These are phyloP conservation scores for Limonium bicolor DNA, from an alignment of 148 eudicot genomes.

Conservation along the genomic window DNA sequence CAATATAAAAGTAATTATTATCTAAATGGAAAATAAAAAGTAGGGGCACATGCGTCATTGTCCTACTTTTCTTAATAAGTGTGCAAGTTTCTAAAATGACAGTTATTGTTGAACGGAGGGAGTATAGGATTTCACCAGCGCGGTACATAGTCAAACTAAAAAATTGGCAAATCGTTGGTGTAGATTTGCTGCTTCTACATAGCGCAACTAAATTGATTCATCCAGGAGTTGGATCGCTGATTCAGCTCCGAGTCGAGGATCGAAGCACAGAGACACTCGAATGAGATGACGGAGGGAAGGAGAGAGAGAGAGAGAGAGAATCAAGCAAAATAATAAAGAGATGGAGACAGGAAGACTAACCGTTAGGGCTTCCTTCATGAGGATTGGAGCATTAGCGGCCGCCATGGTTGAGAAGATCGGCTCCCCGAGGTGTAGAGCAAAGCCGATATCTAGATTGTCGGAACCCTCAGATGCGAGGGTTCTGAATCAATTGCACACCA, in stretches of 20 bases:
- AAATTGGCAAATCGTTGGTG: no score
- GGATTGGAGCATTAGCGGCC: slow-evolving; percentile 96
- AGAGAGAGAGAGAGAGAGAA: no score
- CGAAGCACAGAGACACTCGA: not conserved
- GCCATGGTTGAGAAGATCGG: slow-evolving; percentile 58
- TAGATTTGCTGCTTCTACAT: not conserved
- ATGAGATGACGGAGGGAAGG: not conserved
- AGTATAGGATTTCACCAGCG: not conserved
- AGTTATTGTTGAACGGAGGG: not conserved
- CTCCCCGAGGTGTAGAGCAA: not conserved
- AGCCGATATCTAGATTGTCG: not conserved
- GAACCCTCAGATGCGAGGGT: slow-evolving; percentile 8
- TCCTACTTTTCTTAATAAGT: no score
- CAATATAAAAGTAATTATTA: no score
- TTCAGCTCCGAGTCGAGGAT: not conserved
- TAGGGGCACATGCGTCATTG: no score
- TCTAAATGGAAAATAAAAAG: no score
- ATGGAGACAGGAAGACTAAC: slow-evolving; percentile 16
- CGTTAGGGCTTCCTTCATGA: slow-evolving; percentile 91
- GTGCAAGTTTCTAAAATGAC: slow-evolving; percentile 1
- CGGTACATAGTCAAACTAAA: no score
- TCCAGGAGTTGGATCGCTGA: not conserved
- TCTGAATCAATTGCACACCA: slow-evolving; percentile 3
- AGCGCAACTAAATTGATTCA: not conserved
- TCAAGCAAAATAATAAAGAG: not conserved